A percentile compares a stretch with the other conserved stretches of the same genome.
These are phyloP conservation scores for Fraxinus excelsior DNA, from an alignment of 257 asterid genomes.

Conservation along the genomic window DNA sequence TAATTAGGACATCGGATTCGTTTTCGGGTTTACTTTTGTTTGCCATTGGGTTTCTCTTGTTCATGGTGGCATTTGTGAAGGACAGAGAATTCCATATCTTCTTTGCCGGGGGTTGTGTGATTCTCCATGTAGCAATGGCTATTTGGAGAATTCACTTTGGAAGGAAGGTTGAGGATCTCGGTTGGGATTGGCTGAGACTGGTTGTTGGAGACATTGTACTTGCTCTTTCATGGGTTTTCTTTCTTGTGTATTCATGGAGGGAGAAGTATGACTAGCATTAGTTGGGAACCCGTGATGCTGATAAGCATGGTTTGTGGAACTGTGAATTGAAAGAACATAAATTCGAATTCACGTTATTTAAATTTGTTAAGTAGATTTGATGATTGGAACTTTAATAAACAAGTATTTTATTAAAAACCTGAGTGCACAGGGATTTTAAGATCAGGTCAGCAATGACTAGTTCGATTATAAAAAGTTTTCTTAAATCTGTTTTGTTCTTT, in stretches of 20 bases:
- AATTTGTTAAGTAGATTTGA: too few species aligned
- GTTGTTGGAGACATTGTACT: conserved; percentile 72
- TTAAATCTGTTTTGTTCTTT: conserved; percentile 10
- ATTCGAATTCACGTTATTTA: too few species aligned
- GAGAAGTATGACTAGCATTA: conserved; percentile 76
- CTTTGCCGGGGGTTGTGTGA: conserved; percentile 77
- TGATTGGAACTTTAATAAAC: too few species aligned
- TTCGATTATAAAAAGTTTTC: conserved; percentile 27
- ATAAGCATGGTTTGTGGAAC: too few species aligned
- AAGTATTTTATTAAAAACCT: too few species aligned
- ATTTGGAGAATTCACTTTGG: conserved; percentile 83
- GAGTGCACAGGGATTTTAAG: too few species aligned
- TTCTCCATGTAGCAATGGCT: conserved; percentile 81
- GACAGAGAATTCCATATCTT: conserved; percentile 81
- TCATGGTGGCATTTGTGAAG: conserved; percentile 93
- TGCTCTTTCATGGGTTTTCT: conserved; percentile 81
- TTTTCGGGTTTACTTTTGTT: conserved; percentile 35
- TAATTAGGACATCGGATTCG: conserved; percentile 72
- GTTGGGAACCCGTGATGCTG: background rate
- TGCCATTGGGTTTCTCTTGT: conserved; percentile 71
- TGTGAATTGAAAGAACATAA: too few species aligned
- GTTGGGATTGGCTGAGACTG: conserved; percentile 81
- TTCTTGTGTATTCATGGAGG: conserved; percentile 84
- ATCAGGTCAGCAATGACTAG: background rate
- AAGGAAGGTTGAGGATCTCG: conserved; percentile 80